Base-by-base conservation (phyloP, 2,329 filamentous ascomycete genomes). In the Exophiala dermatitidis region DNA sequence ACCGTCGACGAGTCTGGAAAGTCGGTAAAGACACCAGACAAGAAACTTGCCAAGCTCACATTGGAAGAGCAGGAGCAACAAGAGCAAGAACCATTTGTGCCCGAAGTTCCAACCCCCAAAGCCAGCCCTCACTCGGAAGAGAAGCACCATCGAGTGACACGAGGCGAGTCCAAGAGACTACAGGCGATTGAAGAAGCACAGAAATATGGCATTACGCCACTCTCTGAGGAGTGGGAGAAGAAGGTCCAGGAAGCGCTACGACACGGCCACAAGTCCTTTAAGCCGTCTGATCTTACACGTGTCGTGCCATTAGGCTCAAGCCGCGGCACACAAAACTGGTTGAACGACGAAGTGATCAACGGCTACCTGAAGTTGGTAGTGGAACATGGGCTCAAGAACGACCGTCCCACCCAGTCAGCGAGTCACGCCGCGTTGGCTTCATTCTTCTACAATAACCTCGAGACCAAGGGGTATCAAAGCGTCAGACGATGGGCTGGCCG, bases 281-380 rank as follows among this genome's bases (percentile, higher is more conserved):
- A 54, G 38, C 34, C 58, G 31, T 52, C 51, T 3, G 62, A 64
- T 40, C 47, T 63, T 29, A 45, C 48, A 40, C 57, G 62, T 8
- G 58, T 62, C n/a, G 58, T 63, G 7, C 61, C 61, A n/a, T 51
- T 56, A 8, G 28, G 37, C 4, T 19, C 32, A 28, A 50, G 34
- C 19, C 31, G 32, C 4, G 48, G 56, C 28, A 60, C 56, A 9
- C 53, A 53, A 41, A 66, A 65, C 1, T 75, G 72, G 72, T 63
- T 75, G 26, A 74, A 74, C 48, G 72, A 75, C 52, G 72, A 74
- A 50, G 66, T 74, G 1, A 73, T 75, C 57, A 75, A 74, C 54
- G 67, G 68, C 10, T 74, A 75, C 52, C 64, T 75, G 26, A 64
- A 62, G n/a, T 52, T 73, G n/a, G 63, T 74, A 30, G 68, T 66